Base-by-base conservation (phyloP, 805 yeast species). In the Myxozyma udenii region DNA sequence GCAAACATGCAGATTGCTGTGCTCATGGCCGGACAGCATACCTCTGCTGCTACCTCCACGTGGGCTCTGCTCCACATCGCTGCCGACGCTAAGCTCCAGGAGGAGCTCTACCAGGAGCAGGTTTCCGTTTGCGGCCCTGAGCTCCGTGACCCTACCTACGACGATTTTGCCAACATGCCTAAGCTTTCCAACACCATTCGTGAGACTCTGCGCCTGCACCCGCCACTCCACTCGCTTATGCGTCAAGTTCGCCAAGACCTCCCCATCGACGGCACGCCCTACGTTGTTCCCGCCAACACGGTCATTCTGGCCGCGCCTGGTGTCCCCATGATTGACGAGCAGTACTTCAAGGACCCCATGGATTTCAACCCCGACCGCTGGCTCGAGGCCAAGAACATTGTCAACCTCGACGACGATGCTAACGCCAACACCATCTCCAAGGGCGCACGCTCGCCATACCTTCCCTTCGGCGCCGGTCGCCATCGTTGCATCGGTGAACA, bases 401-500 rank as follows among this genome's bases (percentile, higher is more conserved):
- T 51, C 46, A 53, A 46, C 38, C 41, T 57, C 16, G 46, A 41
- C 6, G 84, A 89, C 41, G 97, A 97, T 68, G 86, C 87, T 54
- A 48, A 42, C 12, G 22, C n/a, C n/a, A 30, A 44, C 32, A 48
- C 57, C 26, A 87, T 93, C 58, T 83, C 95, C 41, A 93, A 93
- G 74, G 98, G 98, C 73, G 98, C 91, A 47, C 75, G 87, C 26
- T 87, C 96, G 39, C 96, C 98, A 53, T 93, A 88, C 73, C 80
- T 93, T 68, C 98, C 98, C 50, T 93, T 93, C 66, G 98, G 98
- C 63, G 98, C 98, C 71, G 98, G 98, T 62, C 86, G 98, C 78
- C 98, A 93, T 71, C 85, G 98, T 75, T 93, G 98, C 74, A 91
- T 93, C 66, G 98, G 98, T 68, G 98, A 93, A 73, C 98, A 91